Evolutionary conservation across 106 monocot genomes (phyloP).

Genomic region (Xerophyta viscosa): DNA sequence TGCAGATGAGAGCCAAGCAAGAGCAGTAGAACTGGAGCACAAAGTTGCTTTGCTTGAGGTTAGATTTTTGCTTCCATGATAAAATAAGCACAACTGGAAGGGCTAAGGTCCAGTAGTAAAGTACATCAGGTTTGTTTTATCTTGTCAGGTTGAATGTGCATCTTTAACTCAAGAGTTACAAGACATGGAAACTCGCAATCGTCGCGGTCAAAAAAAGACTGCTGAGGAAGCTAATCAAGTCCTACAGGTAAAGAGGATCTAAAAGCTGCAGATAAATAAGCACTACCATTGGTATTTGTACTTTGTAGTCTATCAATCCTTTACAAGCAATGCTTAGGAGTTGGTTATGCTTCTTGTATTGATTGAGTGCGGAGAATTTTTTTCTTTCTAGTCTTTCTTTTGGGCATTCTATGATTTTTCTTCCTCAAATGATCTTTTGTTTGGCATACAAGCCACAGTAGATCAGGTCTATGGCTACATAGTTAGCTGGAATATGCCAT

Average conservation of each 20-base stretch:
- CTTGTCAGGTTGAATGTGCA: slow-evolving; percentile 74
- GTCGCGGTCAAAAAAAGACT: slow-evolving; percentile 84
- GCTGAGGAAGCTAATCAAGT: slow-evolving; percentile 89
- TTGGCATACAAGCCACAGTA: too few species aligned
- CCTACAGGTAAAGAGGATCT: slow-evolving; percentile 51
- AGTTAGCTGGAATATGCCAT: too few species aligned
- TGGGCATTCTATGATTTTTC: too few species aligned
- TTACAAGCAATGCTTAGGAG: too few species aligned
- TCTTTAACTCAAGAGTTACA: slow-evolving; percentile 87
- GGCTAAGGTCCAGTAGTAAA: slow-evolving; percentile 13
- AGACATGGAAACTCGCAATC: slow-evolving; percentile 78
- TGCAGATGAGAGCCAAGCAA: slow-evolving; percentile 85
- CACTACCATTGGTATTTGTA: neutral
- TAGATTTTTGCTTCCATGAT: slow-evolving; percentile 1
- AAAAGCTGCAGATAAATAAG: neutral
- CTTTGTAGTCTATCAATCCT: neutral
- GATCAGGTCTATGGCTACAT: too few species aligned
- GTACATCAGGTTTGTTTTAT: slow-evolving; percentile 2
- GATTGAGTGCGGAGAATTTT: too few species aligned
- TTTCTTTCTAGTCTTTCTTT: too few species aligned
- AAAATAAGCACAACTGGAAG: neutral
- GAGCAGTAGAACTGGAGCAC: slow-evolving; percentile 83
- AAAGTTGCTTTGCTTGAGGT: slow-evolving; percentile 98
- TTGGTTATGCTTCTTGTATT: too few species aligned
- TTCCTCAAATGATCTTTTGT: too few species aligned